Evolutionary conservation across 1,139 yeast species (phyloP), one percentile per base, ranked within the genome.

Genomic region (Chernovozyma sophiae-reginae): DNA sequence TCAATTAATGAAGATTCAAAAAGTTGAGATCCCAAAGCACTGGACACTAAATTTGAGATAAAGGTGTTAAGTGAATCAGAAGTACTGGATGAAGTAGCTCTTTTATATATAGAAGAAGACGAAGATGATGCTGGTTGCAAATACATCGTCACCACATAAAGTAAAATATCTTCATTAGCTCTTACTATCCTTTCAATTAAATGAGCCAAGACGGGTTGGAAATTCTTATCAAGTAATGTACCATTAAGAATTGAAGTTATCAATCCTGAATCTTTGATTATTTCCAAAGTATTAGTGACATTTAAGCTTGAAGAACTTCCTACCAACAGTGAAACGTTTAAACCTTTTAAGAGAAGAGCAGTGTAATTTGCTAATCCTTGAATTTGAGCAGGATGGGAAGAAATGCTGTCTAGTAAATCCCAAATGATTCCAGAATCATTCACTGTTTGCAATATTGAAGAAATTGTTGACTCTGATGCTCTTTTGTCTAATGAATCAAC

Each of bases 351-450:
- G 12, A 58, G 43, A 12, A 40, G 44, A 4, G 48, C 60, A 18
- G 72, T 65, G 33, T 49, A 39, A 41, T 65, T 67, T 27, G 67
- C 61, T 28, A 68, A 38, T 20, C 45, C 48, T 25, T 52, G 46
- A 38, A 67, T 51, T 35, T 64, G 47, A 24, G 44, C 44, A 2
- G 68, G 61, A 36, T 58, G 48, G 25, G 53, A 61, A 14, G 69
- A 69, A 33, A 66, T 51, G 29, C 58, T 55, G 43, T 70, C 71
- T 34, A 70, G 57, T 16, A 59, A 52, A 11, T 52, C 49, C 53
- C 65, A 65, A 30, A 70, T 49, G 13, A 70, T 44, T 12, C 71
- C 73, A 1, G 74, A 58, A 25, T 44, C 46, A 46, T 69, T 68
- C 26, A 68, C 52, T n/a, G 53, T 35, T 14, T 45, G 36, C 19